Evolutionary conservation across 2,329 filamentous ascomycete species (phyloP), one percentile per base, ranked within the genome.

Genomic region (Camillea tinctor): DNA sequence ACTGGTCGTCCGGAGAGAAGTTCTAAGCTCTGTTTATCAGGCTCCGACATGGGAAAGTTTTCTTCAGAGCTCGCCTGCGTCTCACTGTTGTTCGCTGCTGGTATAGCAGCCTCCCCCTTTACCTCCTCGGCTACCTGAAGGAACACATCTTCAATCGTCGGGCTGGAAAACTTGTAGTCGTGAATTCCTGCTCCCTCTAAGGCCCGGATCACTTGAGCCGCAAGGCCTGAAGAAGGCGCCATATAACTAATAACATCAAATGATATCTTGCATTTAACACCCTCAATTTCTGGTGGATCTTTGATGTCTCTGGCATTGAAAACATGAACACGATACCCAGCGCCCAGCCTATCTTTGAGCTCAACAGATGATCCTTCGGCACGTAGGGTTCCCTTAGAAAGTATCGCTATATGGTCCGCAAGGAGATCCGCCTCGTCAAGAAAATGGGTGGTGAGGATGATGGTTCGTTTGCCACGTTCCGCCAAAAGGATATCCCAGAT

Each of bases 401-500:
- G 78, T 56, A 97, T 92, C 1, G 89, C 91, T 65, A 97, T 96
- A 62, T 93, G 89, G 71, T 97, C 94, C 0, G 93, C 90, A 0
- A 97, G 82, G 1, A 97, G 80, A 71, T 97, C 93, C 0, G 93
- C 94, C 75, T 97, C 94, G 69, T 97, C 94, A 8, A 97, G 81
- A 74, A 97, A 97, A 73, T 97, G 94, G 0, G 93, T 97, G 0
- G 93, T 97, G 59, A 97, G 75, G 50, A 97, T 85, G 68, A 97
- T 90, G 0, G 93, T 96, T 50, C 93, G 82, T 61, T 82, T 82
- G 20, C 92, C 93, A 59, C 93, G 86, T 74, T 97, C 93, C 1
- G 90, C 90, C 13, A 97, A 80, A 21, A 97, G 80, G 61, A 97
- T 97, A 67, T 97, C 92, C 93, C 93, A 97, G 22, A 97, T 91